Conservation (phyloP, 257 asterid species). For the Phtheirospermum japonicum region DNA sequence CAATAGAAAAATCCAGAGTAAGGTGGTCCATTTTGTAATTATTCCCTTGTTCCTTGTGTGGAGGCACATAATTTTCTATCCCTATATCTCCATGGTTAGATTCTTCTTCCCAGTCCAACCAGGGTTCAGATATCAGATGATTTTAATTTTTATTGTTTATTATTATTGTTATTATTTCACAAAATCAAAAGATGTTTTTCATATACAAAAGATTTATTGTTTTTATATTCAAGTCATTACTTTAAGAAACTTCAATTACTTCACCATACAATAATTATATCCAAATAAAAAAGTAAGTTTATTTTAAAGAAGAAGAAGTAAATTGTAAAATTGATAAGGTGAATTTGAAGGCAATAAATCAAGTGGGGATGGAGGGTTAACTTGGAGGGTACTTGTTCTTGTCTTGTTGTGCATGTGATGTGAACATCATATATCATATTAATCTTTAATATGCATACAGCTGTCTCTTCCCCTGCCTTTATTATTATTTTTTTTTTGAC, state of each 20-base stretch:
- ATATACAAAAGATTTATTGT: too few relatives aligned
- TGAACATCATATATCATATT: not conserved
- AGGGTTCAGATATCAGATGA: not conserved
- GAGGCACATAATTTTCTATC: not conserved
- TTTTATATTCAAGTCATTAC: too few relatives aligned
- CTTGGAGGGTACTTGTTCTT: not conserved
- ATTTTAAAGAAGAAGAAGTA: too few relatives aligned
- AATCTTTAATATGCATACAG: not conserved
- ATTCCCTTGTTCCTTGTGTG: slow-evolving; percentile 25
- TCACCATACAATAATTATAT: not conserved
- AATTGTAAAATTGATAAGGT: not conserved
- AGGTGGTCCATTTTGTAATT: slow-evolving; percentile 28
- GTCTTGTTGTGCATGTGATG: slow-evolving; percentile 16
- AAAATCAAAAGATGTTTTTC: too few relatives aligned
- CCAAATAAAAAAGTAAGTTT: too few relatives aligned
- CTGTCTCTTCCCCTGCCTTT: slow-evolving; percentile 7
- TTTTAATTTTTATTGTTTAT: too few relatives aligned
- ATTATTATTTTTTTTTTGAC: slow-evolving; percentile 1
- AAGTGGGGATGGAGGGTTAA: not conserved
- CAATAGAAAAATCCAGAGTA: not conserved
- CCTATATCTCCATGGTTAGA: not conserved
- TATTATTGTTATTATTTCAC: too few relatives aligned
- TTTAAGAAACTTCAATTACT: too few relatives aligned
- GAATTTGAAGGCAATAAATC: not conserved
- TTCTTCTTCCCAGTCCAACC: not conserved